Evolutionary conservation across 352 stramenopile genomes (phyloP).

Genomic region (Pythium phragmiticola): DNA sequence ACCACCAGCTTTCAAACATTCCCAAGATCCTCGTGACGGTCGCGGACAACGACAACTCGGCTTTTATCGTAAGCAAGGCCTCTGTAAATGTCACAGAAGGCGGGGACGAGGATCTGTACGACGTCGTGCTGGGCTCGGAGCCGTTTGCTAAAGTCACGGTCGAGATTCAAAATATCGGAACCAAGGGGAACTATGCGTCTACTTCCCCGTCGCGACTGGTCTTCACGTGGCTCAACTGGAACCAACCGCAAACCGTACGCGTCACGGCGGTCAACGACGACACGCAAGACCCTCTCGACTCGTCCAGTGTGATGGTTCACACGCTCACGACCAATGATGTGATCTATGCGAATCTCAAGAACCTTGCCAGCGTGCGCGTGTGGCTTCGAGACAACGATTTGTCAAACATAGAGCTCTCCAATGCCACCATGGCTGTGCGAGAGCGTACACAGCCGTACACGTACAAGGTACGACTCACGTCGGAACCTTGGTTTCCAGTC

Average conservation of each 20-base stretch:
- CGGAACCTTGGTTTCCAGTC: slow-evolving; percentile 65
- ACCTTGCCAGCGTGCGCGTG: slow-evolving; percentile 46
- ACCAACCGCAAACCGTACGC: slow-evolving; percentile 45
- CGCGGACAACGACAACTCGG: slow-evolving; percentile 60
- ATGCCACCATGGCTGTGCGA: slow-evolving; percentile 26
- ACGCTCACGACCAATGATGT: slow-evolving; percentile 58
- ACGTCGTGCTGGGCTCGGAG: slow-evolving; percentile 53
- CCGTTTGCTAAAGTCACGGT: slow-evolving; percentile 70
- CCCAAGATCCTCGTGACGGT: slow-evolving; percentile 63
- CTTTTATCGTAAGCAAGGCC: slow-evolving; percentile 43
- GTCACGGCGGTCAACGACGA: slow-evolving; percentile 62
- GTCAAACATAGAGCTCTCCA: slow-evolving; percentile 56
- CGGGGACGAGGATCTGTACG: slow-evolving; percentile 42
- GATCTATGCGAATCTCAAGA: slow-evolving; percentile 53
- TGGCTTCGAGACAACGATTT: slow-evolving; percentile 66
- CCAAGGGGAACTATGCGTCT: slow-evolving; percentile 43
- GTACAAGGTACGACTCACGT: slow-evolving; percentile 55
- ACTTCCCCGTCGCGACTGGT: slow-evolving; percentile 33
- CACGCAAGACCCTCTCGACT: slow-evolving; percentile 47
- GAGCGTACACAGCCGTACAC: slow-evolving; percentile 41
- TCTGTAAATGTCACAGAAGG: slow-evolving; percentile 48
- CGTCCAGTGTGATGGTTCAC: slow-evolving; percentile 52
- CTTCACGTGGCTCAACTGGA: slow-evolving; percentile 78
- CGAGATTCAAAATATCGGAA: slow-evolving; percentile 44
- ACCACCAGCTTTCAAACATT: slow-evolving; percentile 51